Conservation (phyloP, 495 filamentous ascomycete genomes). For the Penicillium lividum region DNA sequence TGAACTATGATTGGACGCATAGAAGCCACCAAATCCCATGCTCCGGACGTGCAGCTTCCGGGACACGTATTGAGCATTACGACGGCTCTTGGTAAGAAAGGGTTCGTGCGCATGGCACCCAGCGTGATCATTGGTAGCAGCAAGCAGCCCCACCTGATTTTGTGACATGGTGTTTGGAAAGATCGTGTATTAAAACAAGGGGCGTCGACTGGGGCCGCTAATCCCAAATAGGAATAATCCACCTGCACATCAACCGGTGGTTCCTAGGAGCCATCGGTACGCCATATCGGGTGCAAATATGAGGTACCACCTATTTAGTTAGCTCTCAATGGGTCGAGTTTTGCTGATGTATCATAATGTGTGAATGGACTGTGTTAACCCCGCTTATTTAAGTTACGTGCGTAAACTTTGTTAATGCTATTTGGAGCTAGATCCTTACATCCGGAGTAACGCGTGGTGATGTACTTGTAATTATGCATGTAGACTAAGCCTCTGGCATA, state of each 20-base stretch:
- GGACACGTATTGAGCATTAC: not conserved
- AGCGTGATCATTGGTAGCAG: not conserved
- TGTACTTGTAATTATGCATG: not conserved
- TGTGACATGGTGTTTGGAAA: not conserved
- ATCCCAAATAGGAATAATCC: not conserved
- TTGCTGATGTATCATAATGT: too few species aligned
- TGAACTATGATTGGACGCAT: not conserved
- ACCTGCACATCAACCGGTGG: not conserved
- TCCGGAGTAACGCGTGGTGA: not conserved
- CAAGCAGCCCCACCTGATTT: not conserved
- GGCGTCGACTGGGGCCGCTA: not conserved
- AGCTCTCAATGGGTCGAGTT: too few species aligned
- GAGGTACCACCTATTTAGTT: too few species aligned
- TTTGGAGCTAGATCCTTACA: not conserved
- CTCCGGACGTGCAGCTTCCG: not conserved
- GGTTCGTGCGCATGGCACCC: not conserved
- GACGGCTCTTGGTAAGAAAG: not conserved
- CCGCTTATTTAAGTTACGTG: not conserved
- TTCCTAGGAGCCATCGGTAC: not conserved
- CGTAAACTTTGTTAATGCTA: not conserved
- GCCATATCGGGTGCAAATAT: too few species aligned
- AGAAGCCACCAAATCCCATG: not conserved
- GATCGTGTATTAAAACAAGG: not conserved
- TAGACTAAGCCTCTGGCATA: not conserved
- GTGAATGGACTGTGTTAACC: too few species aligned